phyloP scores from a whole-genome alignment of 768 basidiomycete species.

The Erythrobasidium yunnanense region DNA sequence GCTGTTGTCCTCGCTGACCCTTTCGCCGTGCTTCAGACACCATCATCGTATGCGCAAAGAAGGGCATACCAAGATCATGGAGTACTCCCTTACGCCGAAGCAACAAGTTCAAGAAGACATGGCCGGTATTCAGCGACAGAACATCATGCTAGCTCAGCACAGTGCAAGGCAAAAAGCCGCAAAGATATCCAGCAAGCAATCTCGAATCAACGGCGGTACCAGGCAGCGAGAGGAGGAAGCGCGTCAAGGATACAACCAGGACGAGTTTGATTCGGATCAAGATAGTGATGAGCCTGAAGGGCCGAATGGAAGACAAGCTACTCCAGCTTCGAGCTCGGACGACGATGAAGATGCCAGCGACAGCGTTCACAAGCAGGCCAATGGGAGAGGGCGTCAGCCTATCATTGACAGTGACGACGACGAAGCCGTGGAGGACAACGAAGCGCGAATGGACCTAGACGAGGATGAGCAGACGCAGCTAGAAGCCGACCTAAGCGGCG shows the following conservation, averaged over 20 bases:
- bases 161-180: conserved; percentile 5
- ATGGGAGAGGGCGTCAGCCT: too few species aligned
- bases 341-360: conserved; percentile 40
- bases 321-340: conserved; percentile 2
- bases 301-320: conserved; percentile 17
- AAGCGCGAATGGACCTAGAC: conserved; percentile 40
- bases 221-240: conserved; percentile 40
- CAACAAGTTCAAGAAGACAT: conserved; percentile 56
- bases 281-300: conserved; percentile 15
- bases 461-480: conserved; percentile 49
- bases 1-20: too few species aligned
- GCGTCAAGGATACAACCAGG: conserved; percentile 29
- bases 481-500: conserved; percentile 38
- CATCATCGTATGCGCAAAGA: conserved; percentile 88
- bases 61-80: conserved; percentile 83
- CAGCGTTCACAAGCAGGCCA: too few species aligned
- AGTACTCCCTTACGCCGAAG: conserved; percentile 73
- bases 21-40: conserved; percentile 45
- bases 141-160: conserved; percentile 50
- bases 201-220: conserved; percentile 34
- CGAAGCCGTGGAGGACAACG: conserved; percentile 39
- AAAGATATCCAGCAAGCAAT: conserved; percentile 45
- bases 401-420: conserved; percentile 46
- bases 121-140: conserved; percentile 55
- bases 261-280: conserved; percentile 17